phyloP scores from a whole-genome alignment of 2,329 filamentous ascomycete genomes.

The Colletotrichum phormii region DNA sequence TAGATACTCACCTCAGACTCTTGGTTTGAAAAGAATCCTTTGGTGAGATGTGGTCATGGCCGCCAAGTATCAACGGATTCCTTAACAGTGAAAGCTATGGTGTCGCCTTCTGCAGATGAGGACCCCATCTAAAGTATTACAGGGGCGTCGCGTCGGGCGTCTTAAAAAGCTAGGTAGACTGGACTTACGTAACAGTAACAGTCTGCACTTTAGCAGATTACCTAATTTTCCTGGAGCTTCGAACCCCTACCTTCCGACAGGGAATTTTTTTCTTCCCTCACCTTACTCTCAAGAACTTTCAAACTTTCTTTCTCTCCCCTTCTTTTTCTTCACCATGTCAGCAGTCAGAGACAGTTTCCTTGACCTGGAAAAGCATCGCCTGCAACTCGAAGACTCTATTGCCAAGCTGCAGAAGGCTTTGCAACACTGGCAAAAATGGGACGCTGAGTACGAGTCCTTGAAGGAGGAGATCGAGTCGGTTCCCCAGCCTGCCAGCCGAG shows the following conservation, averaged over 20 bases:
- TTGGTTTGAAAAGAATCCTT: not conserved
- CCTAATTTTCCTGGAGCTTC: constrained; percentile 23
- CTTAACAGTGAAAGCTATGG: too few relatives aligned
- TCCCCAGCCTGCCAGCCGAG: constrained; percentile 57
- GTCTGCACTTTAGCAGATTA: not conserved
- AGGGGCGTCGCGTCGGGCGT: not conserved
- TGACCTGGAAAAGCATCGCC: constrained; percentile 80
- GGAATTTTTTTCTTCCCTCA: constrained; percentile 23
- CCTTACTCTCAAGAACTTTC: not conserved
- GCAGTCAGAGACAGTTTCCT: constrained; percentile 64
- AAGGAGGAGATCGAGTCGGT: constrained; percentile 81
- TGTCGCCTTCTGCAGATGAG: not conserved
- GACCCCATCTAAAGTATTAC: not conserved
- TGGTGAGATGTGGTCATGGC: not conserved
- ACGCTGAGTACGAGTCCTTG: constrained; percentile 90
- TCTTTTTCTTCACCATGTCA: constrained; percentile 49
- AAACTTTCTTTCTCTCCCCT: not conserved
- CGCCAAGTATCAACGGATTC: not conserved
- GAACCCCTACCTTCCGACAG: constrained; percentile 13
- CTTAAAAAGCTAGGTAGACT: not conserved
- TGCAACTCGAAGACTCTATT: constrained; percentile 81
- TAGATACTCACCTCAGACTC: not conserved
- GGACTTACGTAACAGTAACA: constrained; percentile 28
- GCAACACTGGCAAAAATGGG: constrained; percentile 90
- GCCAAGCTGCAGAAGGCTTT: constrained; percentile 79